Conservation (phyloP, 2,329 filamentous ascomycete genomes). For the Scedosporium boydii region DNA sequence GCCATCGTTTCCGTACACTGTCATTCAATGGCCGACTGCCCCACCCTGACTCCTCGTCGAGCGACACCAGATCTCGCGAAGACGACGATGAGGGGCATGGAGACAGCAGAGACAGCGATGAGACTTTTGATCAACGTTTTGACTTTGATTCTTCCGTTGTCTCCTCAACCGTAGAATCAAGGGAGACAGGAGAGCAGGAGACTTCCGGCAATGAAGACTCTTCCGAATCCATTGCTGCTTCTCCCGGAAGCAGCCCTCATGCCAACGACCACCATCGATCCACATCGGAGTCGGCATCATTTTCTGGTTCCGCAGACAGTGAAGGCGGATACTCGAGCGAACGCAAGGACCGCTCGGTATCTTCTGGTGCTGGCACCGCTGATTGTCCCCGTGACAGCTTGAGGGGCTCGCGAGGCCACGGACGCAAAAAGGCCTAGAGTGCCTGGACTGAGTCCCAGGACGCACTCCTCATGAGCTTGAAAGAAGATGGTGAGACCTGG, state of each 20-base stretch:
- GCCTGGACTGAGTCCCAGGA: slow-evolving; percentile 27
- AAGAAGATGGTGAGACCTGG: slow-evolving; percentile 20
- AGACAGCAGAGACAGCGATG: background rate
- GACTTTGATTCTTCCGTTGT: background rate
- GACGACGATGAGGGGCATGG: too few species aligned
- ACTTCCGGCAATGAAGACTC: background rate
- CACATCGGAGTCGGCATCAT: background rate
- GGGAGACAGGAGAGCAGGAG: background rate
- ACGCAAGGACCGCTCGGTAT: background rate
- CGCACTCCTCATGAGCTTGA: slow-evolving; percentile 23
- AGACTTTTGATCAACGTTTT: background rate
- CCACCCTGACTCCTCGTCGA: too few species aligned
- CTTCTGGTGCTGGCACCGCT: background rate
- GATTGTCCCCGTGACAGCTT: background rate
- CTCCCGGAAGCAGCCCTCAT: background rate
- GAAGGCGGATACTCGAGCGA: background rate
- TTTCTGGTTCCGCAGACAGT: too few species aligned
- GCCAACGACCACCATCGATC: background rate
- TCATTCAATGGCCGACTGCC: too few species aligned
- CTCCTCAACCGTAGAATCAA: background rate
- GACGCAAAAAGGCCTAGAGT: background rate
- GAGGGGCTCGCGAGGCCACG: background rate
- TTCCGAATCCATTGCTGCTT: background rate
- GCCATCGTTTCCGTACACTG: too few species aligned
- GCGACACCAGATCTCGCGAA: too few species aligned